A percentile compares a stretch with the other conserved stretches of the same genome.
Evolutionary conservation across 345 rosid species (phyloP).

Genomic region (Bruguiera parviflora): DNA sequence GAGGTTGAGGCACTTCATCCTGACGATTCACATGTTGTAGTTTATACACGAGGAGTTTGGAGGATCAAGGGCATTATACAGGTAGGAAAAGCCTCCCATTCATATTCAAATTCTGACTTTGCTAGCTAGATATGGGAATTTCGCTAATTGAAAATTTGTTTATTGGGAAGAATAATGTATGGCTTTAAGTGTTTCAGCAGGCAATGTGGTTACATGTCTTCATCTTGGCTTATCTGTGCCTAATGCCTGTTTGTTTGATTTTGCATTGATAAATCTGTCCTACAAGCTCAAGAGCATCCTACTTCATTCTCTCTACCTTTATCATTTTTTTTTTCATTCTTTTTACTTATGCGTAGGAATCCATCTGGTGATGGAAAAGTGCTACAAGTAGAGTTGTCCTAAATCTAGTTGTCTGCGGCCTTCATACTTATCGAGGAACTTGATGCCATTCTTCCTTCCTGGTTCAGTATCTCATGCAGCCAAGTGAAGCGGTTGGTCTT

Average conservation of each 20-base stretch:
- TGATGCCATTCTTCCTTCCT: conserved; percentile 35
- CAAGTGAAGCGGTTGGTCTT: conserved; percentile 21
- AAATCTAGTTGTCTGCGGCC: conserved; percentile 12
- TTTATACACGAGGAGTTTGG: conserved; percentile 86
- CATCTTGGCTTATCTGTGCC: neutral
- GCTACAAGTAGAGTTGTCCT: conserved; percentile 14
- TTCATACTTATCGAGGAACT: conserved; percentile 43
- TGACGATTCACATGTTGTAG: conserved; percentile 85
- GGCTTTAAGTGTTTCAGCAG: neutral
- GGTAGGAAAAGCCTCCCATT: conserved; percentile 38
- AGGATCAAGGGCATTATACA: conserved; percentile 97
- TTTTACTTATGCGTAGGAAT: conserved; percentile 15
- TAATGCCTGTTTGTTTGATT: neutral
- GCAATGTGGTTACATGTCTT: neutral
- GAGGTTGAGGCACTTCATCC: conserved; percentile 97
- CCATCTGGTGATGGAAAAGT: conserved; percentile 1
- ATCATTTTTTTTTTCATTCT: neutral
- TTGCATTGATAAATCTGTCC: neutral
- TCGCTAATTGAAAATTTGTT: neutral
- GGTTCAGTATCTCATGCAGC: conserved; percentile 34
- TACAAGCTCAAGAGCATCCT: neutral
- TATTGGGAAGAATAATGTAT: neutral
- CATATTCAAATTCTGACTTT: neutral
- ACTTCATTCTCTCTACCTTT: neutral
- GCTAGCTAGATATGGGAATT: conserved; percentile 6